Evolutionary conservation across 1,284 basidiomycete genomes (phyloP).

Genomic region (Ustilago trichophora): DNA sequence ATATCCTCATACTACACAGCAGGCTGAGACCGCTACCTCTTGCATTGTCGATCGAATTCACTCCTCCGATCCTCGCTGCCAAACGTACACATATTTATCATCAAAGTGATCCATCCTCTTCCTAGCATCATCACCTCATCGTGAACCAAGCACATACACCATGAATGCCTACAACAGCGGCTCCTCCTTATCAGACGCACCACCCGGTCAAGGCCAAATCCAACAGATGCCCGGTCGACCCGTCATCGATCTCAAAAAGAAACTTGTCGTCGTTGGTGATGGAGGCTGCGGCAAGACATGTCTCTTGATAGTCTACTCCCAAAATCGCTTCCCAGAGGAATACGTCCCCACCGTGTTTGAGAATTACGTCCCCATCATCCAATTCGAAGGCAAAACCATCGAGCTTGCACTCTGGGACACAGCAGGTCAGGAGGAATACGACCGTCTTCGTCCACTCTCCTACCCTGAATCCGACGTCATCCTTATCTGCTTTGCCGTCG

Average conservation of each 20-base stretch:
- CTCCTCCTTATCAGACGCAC: constrained; percentile 43
- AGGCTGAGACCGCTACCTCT: too few relatives aligned
- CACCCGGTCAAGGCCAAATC: constrained; percentile 43
- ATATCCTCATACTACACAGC: too few relatives aligned
- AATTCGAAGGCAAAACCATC: constrained; percentile 89
- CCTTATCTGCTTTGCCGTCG: constrained; percentile 90
- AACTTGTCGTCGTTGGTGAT: constrained; percentile 74
- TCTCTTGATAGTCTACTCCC: constrained; percentile 78
- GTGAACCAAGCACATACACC: not conserved
- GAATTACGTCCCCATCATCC: constrained; percentile 86
- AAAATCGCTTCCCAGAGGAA: constrained; percentile 96
- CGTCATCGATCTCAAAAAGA: constrained; percentile 59
- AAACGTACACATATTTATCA: too few relatives aligned
- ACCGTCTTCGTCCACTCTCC: constrained; percentile 72
- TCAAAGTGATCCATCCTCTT: too few relatives aligned
- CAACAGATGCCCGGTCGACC: constrained; percentile 46
- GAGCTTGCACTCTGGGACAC: constrained; percentile 95
- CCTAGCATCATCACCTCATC: not conserved
- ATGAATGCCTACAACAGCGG: constrained; percentile 48
- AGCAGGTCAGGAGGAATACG: constrained; percentile 83
- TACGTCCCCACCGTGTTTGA: constrained; percentile 94
- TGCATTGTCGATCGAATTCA: too few relatives aligned
- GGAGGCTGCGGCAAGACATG: constrained; percentile 86
- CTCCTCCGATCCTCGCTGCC: too few relatives aligned
- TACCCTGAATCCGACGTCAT: constrained; percentile 94